Base-by-base conservation (phyloP, 306 rosid species). In the Mimosa bimucronata region DNA sequence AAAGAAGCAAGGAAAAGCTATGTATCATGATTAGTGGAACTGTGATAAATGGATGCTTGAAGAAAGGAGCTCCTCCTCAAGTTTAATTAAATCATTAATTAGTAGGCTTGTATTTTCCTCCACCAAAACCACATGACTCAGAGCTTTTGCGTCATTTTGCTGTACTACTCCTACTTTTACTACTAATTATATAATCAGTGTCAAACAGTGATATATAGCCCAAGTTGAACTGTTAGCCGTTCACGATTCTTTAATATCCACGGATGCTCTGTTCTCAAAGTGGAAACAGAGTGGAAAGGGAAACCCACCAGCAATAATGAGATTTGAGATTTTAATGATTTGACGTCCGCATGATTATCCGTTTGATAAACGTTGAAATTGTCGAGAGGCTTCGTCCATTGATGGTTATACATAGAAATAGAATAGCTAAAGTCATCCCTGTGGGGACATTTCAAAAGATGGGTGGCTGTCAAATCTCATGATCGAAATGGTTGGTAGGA, bases 1-100 rank as follows among this genome's bases (percentile, higher is more conserved):
- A 58, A 82, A 75, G 87, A 88, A 84, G 85, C 77, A 25, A 79
- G 48, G 21, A 88, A 87, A 80, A 38, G 12, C 71, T 28, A 5
- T 0, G 81, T 26, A 12, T 87, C 86, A 46, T 86, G 83, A 91
- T 74, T 31, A 55, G 3, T 58, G n/a, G 12, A 31, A 14, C 21
- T 79, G 74, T 75, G 30, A 40, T 34, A 34, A 34, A 34, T 37
- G 2, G 55, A 65, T 26, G 58, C 34, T 46, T 73, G 31, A 53
- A 71, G 77, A 18, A 57, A n/a, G 65, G 14, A 58, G 31, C 9
- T 10, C 16, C 9, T 2, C 16, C 31, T 4, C 31, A 10, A 10
- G 7, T 58, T 25, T 12, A 18, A 13, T 34, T 23, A 9, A 13
- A 77, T 15, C 44, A 38, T 6, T 41, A 11, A 16, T 48, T 48